phyloP scores from a whole-genome alignment of 2,329 filamentous ascomycete species.

The Verticillium nonalfalfae region DNA sequence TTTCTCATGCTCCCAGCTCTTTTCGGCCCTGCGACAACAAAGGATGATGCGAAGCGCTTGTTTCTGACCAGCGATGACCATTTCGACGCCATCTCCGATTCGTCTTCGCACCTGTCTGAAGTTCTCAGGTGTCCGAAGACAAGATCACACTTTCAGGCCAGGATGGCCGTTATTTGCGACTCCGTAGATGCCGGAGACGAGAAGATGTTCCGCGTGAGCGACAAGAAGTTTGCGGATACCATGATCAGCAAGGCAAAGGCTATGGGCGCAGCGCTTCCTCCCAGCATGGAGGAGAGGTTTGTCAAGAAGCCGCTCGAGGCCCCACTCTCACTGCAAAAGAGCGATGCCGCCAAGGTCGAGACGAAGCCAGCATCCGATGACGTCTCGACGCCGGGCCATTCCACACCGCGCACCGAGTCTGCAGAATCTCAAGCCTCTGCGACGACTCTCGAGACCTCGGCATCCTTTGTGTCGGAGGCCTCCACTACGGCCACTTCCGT shows the following conservation, averaged over 20 bases:
- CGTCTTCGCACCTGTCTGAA: constrained; percentile 51
- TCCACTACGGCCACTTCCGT: constrained; percentile 41
- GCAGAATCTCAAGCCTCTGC: constrained; percentile 36
- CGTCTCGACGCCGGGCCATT: constrained; percentile 16
- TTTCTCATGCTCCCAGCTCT: constrained; percentile 79
- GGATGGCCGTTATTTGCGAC: constrained; percentile 71
- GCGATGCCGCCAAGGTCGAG: constrained; percentile 34
- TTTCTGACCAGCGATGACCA: constrained; percentile 69
- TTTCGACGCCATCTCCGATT: constrained; percentile 54
- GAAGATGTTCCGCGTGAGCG: constrained; percentile 74
- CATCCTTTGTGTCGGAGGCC: constrained; percentile 28
- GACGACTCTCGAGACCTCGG: constrained; percentile 25
- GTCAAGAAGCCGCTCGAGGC: constrained; percentile 69
- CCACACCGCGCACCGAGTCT: constrained; percentile 21
- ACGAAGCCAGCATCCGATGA: neutral
- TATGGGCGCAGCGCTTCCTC: constrained; percentile 64
- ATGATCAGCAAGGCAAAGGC: constrained; percentile 65
- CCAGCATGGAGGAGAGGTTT: constrained; percentile 80
- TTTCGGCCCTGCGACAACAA: constrained; percentile 31
- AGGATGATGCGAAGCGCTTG: constrained; percentile 47
- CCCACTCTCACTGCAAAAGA: constrained; percentile 64
- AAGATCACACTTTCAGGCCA: constrained; percentile 49
- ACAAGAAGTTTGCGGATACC: constrained; percentile 60
- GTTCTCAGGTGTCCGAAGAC: constrained; percentile 44
- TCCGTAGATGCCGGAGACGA: constrained; percentile 78